A percentile compares a stretch with the other conserved stretches of the same genome.
These are phyloP conservation scores for Serendipita sp. DNA, from an alignment of 768 basidiomycete genomes.

Conservation along the genomic window DNA sequence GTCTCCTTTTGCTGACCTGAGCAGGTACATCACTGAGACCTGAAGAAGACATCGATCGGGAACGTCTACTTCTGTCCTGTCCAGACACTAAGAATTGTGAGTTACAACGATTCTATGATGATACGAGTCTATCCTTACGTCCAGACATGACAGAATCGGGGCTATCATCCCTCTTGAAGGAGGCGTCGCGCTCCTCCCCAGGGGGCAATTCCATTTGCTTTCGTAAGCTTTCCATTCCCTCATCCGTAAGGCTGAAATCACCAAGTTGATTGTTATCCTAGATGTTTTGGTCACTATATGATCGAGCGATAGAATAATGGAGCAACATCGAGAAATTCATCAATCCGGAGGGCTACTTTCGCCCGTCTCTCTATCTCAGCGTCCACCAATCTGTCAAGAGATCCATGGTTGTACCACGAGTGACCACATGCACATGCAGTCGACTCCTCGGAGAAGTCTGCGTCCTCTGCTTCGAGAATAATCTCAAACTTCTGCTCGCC, in stretches of 20 bases:
- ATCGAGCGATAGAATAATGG: not conserved
- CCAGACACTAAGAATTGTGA: constrained; percentile 22
- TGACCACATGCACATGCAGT: not conserved
- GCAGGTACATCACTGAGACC: constrained; percentile 25
- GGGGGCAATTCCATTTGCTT: constrained; percentile 42
- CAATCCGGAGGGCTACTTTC: not conserved
- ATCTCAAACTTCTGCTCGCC: not conserved
- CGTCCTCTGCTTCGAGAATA: constrained; percentile 1
- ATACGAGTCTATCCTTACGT: constrained; percentile 9
- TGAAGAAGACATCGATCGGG: constrained; percentile 32
- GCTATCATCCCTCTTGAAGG: constrained; percentile 11
- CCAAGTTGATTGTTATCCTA: constrained; percentile 62
- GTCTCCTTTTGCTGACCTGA: not conserved
- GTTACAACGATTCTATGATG: not conserved
- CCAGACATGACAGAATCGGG: constrained; percentile 15
- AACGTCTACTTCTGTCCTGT: constrained; percentile 34
- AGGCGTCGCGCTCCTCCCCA: constrained; percentile 10
- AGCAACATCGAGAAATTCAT: not conserved
- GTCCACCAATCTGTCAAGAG: not conserved
- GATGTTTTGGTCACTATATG: constrained; percentile 3
- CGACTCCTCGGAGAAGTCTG: not conserved
- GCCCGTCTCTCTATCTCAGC: not conserved
- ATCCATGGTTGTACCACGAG: not conserved
- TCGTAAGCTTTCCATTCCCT: constrained; percentile 50
- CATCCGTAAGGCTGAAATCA: constrained; percentile 66